Evolutionary conservation across 306 rosid genomes (phyloP).

Genomic region (Herpetospermum pedunculosum): DNA sequence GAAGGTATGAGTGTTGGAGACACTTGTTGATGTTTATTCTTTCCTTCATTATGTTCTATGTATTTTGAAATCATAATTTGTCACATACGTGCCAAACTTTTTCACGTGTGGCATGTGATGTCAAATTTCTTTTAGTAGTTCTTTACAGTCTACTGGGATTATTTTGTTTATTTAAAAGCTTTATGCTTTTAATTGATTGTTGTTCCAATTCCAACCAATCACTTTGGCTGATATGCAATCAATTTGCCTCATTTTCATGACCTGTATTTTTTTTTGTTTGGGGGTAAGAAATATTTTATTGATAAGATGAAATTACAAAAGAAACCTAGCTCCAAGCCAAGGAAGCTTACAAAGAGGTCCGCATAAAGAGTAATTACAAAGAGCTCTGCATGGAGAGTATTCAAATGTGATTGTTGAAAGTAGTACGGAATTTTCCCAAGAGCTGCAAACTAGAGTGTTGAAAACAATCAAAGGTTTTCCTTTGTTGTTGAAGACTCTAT

Average conservation of each 20-base stretch:
- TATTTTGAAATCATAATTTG: background rate
- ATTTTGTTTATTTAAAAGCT: background rate
- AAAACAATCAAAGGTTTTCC: background rate
- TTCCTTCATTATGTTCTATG: background rate
- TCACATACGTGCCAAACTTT: background rate
- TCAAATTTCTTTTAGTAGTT: no score
- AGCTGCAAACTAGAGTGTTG: background rate
- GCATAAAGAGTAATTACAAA: background rate
- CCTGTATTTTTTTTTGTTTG: background rate
- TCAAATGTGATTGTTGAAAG: background rate
- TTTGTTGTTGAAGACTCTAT: background rate
- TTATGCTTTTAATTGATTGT: background rate
- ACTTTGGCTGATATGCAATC: background rate
- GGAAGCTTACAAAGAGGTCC: background rate
- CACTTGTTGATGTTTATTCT: background rate
- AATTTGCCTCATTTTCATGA: background rate
- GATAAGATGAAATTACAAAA: background rate
- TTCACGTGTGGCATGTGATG: background rate
- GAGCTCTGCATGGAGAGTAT: background rate
- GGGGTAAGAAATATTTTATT: background rate
- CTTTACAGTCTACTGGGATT: background rate
- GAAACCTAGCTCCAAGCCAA: background rate
- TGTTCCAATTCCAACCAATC: no score
- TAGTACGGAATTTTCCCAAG: background rate
- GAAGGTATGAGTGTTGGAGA: slow-evolving; percentile 46